These are phyloP conservation scores for Rhinocladiella mackenziei DNA, from an alignment of 2,329 filamentous ascomycete genomes.

Conservation along the genomic window DNA sequence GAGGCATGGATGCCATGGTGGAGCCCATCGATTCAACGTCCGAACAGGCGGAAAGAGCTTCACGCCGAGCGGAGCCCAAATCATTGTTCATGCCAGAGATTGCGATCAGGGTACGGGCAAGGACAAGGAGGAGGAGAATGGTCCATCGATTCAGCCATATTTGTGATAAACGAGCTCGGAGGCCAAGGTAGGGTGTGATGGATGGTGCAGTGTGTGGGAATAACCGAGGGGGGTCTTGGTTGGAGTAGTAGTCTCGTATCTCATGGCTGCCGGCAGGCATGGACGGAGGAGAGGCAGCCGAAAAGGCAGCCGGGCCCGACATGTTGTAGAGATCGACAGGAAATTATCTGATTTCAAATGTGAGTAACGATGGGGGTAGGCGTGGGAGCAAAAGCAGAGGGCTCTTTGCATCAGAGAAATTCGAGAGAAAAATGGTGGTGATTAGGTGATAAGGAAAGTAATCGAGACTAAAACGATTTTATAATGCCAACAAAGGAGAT, in stretches of 20 bases:
- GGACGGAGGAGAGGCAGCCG: constrained; percentile 55
- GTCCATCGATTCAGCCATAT: constrained; percentile 99
- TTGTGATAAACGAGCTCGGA: constrained; percentile 85
- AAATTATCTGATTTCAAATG: constrained; percentile 25
- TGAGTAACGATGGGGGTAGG: not conserved
- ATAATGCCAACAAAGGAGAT: constrained; percentile 24
- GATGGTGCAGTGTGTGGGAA: constrained; percentile 61
- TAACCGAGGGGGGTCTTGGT: constrained; percentile 53
- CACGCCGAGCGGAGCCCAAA: constrained; percentile 68
- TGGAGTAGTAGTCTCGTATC: constrained; percentile 58
- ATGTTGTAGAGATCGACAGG: constrained; percentile 26
- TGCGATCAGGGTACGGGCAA: constrained; percentile 74
- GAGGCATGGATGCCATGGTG: constrained; percentile 95
- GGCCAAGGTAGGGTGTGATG: constrained; percentile 86
- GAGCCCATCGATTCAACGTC: constrained; percentile 91
- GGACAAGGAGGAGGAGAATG: constrained; percentile 77
- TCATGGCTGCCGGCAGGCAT: constrained; percentile 57
- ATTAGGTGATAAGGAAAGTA: constrained; percentile 17
- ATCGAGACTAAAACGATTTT: constrained; percentile 17
- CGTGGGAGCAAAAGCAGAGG: constrained; percentile 1
- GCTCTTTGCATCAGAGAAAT: constrained; percentile 3
- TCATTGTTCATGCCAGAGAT: constrained; percentile 68
- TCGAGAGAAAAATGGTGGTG: constrained; percentile 3
- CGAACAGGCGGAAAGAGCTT: constrained; percentile 84
- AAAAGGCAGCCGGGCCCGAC: constrained; percentile 40